These are phyloP conservation scores for Hanseniaspora taiwanica DNA, from an alignment of 805 yeast genomes.

Conservation along the genomic window DNA sequence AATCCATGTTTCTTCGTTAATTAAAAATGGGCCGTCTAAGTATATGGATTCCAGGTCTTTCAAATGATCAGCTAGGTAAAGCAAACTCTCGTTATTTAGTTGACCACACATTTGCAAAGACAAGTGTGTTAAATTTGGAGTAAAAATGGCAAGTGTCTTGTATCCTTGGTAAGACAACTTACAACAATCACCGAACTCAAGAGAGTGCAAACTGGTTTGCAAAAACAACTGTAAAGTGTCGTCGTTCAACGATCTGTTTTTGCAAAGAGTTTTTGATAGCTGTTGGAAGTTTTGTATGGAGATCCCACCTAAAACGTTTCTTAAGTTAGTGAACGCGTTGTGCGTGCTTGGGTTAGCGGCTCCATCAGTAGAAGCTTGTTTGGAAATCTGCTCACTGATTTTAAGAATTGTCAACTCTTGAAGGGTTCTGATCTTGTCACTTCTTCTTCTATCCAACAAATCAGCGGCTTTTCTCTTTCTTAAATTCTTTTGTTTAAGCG, in stretches of 20 bases:
- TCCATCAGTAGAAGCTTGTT: slow-evolving; percentile 9
- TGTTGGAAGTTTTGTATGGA: slow-evolving; percentile 60
- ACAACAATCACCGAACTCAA: slow-evolving; percentile 91
- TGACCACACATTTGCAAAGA: slow-evolving; percentile 89
- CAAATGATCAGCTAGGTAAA: slow-evolving; percentile 49
- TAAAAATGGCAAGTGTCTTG: slow-evolving; percentile 57
- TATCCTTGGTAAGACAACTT: slow-evolving; percentile 53
- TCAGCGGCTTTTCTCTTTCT: slow-evolving; percentile 76
- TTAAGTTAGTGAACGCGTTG: slow-evolving; percentile 12
- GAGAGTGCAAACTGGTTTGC: slow-evolving; percentile 33
- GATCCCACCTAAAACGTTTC: slow-evolving; percentile 74
- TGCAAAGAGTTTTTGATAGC: slow-evolving; percentile 63
- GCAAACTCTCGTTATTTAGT: slow-evolving; percentile 61
- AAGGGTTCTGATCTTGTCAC: slow-evolving; percentile 49
- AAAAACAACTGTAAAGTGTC: slow-evolving; percentile 63
- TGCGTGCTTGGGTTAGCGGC: not conserved
- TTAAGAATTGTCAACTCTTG: slow-evolving; percentile 71
- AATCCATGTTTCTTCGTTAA: slow-evolving; percentile 68
- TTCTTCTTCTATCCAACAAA: slow-evolving; percentile 50
- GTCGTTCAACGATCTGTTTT: slow-evolving; percentile 68
- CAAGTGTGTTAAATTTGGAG: slow-evolving; percentile 57
- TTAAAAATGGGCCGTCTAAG: slow-evolving; percentile 85
- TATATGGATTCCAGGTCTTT: slow-evolving; percentile 35
- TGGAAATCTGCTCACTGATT: slow-evolving; percentile 35
- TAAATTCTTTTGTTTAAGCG: slow-evolving; percentile 11